Percentiles rank a stretch among this genome's conserved stretches.
Evolutionary conservation across 2,329 filamentous ascomycete genomes (phyloP).

Genomic region (Botrytis sinoallii): DNA sequence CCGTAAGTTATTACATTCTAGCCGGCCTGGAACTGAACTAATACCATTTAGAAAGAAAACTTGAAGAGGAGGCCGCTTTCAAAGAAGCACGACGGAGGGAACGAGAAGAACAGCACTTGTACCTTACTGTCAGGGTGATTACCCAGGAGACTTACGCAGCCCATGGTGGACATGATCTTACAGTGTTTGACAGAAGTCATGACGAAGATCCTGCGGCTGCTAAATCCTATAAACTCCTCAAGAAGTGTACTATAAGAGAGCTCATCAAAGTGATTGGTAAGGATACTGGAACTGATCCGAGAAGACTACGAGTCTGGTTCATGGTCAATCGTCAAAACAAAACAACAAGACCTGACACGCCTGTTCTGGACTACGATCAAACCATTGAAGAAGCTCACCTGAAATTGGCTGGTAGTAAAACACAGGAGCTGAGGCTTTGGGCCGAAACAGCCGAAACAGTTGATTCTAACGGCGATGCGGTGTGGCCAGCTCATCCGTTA

Average conservation of each 20-base stretch:
- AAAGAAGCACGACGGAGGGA: constrained; percentile 80
- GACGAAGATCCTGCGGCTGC: constrained; percentile 64
- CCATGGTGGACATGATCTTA: constrained; percentile 82
- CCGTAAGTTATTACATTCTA: constrained; percentile 48
- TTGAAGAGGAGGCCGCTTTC: constrained; percentile 77
- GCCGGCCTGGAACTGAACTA: constrained; percentile 24
- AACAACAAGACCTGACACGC: constrained; percentile 85
- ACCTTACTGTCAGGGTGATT: constrained; percentile 79
- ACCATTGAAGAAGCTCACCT: constrained; percentile 72
- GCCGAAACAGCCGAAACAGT: constrained; percentile 72
- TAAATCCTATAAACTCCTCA: constrained; percentile 68
- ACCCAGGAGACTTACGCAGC: constrained; percentile 76
- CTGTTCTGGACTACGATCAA: constrained; percentile 72
- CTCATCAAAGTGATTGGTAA: constrained; percentile 68
- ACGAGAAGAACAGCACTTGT: constrained; percentile 89
- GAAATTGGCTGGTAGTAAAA: constrained; percentile 66
- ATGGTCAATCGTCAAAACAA: constrained; percentile 99
- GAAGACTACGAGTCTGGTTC: constrained; percentile 79
- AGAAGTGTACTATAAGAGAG: constrained; percentile 72
- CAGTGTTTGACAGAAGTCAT: constrained; percentile 59
- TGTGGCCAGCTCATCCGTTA: constrained; percentile 66
- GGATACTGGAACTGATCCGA: constrained; percentile 65
- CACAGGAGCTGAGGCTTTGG: constrained; percentile 73
- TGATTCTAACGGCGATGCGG: constrained; percentile 62
- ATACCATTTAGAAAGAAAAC: constrained; percentile 55